These are phyloP conservation scores for Podaxis sp. DNA, from an alignment of 768 basidiomycete species.

Conservation along the genomic window DNA sequence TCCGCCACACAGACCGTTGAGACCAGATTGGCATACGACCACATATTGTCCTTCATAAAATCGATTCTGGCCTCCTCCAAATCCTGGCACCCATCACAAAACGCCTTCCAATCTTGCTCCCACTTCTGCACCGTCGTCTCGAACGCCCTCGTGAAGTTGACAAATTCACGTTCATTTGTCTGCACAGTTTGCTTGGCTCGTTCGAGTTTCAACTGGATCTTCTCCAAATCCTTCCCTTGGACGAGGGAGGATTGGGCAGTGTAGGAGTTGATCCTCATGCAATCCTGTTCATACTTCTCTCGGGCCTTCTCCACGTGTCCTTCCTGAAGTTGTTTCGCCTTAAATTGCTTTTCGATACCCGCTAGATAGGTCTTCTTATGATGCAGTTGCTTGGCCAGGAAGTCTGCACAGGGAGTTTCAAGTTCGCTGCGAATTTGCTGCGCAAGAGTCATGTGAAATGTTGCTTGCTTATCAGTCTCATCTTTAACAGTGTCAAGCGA, in stretches of 20 bases:
- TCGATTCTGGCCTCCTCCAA: conserved; percentile 93
- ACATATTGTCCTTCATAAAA: conserved; percentile 93
- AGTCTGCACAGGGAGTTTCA: conserved; percentile 62
- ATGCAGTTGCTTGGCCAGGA: conserved; percentile 63
- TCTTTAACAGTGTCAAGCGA: conserved; percentile 75
- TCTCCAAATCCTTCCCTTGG: conserved; percentile 93
- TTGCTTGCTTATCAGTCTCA: conserved; percentile 84
- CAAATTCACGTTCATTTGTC: conserved; percentile 89
- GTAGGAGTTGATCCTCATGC: conserved; percentile 89
- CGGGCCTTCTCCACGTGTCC: conserved; percentile 83
- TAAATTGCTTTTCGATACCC: conserved; percentile 87
- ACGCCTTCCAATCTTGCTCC: conserved; percentile 93
- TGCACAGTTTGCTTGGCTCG: conserved; percentile 90
- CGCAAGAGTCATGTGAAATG: conserved; percentile 71
- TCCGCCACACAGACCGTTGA: conserved; percentile 94
- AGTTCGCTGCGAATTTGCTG: conserved; percentile 75
- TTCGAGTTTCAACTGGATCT: conserved; percentile 83
- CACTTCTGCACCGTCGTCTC: conserved; percentile 81
- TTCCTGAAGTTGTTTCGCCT: conserved; percentile 85
- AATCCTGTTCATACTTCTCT: conserved; percentile 92
- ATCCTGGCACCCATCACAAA: conserved; percentile 95
- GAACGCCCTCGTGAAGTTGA: conserved; percentile 79
- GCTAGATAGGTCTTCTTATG: conserved; percentile 75
- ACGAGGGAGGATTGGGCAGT: conserved; percentile 89
- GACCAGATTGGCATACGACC: conserved; percentile 96